Evolutionary conservation across 1,284 basidiomycete species (phyloP).

Genomic region (Papiliotrema fonsecae): DNA sequence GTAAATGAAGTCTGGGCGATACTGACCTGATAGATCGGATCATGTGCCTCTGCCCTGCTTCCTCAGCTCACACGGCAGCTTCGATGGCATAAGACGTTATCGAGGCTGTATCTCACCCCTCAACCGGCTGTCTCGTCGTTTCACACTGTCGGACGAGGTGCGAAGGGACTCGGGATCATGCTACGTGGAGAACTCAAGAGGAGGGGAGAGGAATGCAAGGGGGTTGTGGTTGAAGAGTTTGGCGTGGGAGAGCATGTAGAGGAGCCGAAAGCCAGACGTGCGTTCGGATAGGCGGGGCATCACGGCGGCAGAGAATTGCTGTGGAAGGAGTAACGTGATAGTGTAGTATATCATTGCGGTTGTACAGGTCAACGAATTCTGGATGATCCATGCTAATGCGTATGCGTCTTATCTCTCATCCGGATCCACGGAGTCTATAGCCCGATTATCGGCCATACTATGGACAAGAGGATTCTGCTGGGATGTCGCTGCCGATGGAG

Average conservation of each 20-base stretch:
- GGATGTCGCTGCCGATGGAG: too few species aligned
- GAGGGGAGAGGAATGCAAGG: slow-evolving; percentile 21
- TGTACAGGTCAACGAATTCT: too few species aligned
- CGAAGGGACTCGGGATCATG: slow-evolving; percentile 46
- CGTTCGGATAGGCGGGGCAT: background rate
- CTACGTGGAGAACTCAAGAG: slow-evolving; percentile 41
- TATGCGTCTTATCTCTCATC: too few species aligned
- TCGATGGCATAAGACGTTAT: slow-evolving; percentile 45
- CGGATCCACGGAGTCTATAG: too few species aligned
- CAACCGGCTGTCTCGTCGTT: slow-evolving; percentile 31
- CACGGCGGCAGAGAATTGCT: background rate
- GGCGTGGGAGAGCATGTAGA: slow-evolving; percentile 26
- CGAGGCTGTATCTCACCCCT: slow-evolving; percentile 30
- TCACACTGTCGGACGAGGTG: slow-evolving; percentile 43
- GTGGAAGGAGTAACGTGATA: too few species aligned
- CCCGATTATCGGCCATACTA: too few species aligned
- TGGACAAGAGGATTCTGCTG: too few species aligned
- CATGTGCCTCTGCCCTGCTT: slow-evolving; percentile 23
- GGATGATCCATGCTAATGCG: too few species aligned
- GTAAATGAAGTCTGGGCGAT: background rate
- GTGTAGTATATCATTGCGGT: too few species aligned
- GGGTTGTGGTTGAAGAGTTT: slow-evolving; percentile 36
- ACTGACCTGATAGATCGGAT: slow-evolving; percentile 4
- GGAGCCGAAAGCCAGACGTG: background rate
- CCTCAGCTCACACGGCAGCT: slow-evolving; percentile 41